Evolutionary conservation across 108 stramenopile genomes (phyloP).

Genomic region (Cyclotella atomus): DNA sequence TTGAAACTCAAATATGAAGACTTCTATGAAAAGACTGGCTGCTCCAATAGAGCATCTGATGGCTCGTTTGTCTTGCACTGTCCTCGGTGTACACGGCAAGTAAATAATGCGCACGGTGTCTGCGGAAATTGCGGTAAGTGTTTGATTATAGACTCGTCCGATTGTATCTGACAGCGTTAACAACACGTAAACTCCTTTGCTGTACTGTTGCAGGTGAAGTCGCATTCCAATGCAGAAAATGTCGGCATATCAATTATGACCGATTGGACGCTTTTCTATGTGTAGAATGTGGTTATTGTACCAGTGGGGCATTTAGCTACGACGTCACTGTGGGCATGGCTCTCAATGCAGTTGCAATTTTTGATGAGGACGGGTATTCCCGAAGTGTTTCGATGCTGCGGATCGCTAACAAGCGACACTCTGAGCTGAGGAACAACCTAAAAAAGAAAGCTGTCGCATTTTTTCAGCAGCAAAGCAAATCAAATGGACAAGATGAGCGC

Average conservation of each 20-base stretch:
- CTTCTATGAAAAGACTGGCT: constrained; percentile 78
- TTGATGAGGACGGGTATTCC: constrained; percentile 61
- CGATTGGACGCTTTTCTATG: constrained; percentile 94
- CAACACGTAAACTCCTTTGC: too few species aligned
- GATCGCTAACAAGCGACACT: constrained; percentile 46
- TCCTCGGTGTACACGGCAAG: constrained; percentile 91
- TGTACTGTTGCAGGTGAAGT: too few species aligned
- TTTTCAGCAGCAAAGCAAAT: constrained; percentile 20
- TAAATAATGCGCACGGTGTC: constrained; percentile 94
- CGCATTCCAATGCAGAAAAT: constrained; percentile 94
- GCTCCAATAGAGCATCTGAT: constrained; percentile 49
- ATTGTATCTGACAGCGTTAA: too few species aligned
- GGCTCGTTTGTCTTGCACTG: constrained; percentile 75
- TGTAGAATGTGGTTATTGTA: constrained; percentile 96
- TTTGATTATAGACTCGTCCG: too few species aligned
- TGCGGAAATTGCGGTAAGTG: constrained; percentile 96
- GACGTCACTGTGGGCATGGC: constrained; percentile 42
- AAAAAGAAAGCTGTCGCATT: constrained; percentile 38
- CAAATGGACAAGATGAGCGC: constrained; percentile 24
- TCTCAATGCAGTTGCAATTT: constrained; percentile 78
- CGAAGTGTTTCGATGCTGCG: constrained; percentile 45
- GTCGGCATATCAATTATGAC: constrained; percentile 95
- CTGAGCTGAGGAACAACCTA: constrained; percentile 29
- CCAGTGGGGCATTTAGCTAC: constrained; percentile 76
- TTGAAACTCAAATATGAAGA: constrained; percentile 74